Percentiles rank a stretch among this genome's conserved stretches.
These are phyloP conservation scores for Phytophthora sojae DNA, from an alignment of 352 stramenopile genomes.

Conservation along the genomic window DNA sequence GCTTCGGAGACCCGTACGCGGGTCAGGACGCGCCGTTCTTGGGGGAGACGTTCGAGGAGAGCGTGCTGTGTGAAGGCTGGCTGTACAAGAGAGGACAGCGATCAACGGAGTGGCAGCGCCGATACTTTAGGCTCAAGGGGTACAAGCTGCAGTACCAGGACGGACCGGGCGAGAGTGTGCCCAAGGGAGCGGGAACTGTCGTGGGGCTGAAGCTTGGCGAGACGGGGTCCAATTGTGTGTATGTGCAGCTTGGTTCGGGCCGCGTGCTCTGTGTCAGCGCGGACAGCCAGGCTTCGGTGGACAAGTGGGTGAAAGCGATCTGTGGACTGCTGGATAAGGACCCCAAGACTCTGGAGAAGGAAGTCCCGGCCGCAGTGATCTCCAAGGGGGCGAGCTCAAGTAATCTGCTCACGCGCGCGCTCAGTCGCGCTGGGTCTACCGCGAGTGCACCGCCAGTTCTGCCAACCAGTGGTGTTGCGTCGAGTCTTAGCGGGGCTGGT, in stretches of 20 bases:
- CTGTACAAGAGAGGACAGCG: slow-evolving; percentile 73
- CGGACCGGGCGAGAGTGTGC: slow-evolving; percentile 60
- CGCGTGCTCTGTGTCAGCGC: slow-evolving; percentile 72
- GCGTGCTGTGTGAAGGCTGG: slow-evolving; percentile 73
- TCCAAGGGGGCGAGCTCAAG: slow-evolving; percentile 26
- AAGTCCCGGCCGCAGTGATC: slow-evolving; percentile 5
- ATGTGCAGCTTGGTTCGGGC: slow-evolving; percentile 70
- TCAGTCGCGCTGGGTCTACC: slow-evolving; percentile 44
- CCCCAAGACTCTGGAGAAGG: slow-evolving; percentile 34
- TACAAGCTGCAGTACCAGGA: slow-evolving; percentile 73
- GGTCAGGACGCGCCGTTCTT: slow-evolving; percentile 70
- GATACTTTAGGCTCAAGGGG: slow-evolving; percentile 78
- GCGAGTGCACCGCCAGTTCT: slow-evolving; percentile 22
- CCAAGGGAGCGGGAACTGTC: slow-evolving; percentile 67
- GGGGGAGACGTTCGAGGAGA: slow-evolving; percentile 59
- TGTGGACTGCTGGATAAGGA: slow-evolving; percentile 65
- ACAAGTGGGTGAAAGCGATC: slow-evolving; percentile 71
- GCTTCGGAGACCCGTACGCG: slow-evolving; percentile 72
- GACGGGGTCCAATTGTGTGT: slow-evolving; percentile 55
- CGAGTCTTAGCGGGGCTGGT: slow-evolving; percentile 30
- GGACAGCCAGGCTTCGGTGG: slow-evolving; percentile 58
- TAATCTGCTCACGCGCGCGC: slow-evolving; percentile 37
- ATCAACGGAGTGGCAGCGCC: slow-evolving; percentile 69
- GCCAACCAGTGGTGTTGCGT: slow-evolving; percentile 14
- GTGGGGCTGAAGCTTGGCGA: slow-evolving; percentile 67